A percentile compares a stretch with the other conserved stretches of the same genome.
Evolutionary conservation across 2,329 filamentous ascomycete species (phyloP).

Genomic region (Pyricularia pennisetigena): DNA sequence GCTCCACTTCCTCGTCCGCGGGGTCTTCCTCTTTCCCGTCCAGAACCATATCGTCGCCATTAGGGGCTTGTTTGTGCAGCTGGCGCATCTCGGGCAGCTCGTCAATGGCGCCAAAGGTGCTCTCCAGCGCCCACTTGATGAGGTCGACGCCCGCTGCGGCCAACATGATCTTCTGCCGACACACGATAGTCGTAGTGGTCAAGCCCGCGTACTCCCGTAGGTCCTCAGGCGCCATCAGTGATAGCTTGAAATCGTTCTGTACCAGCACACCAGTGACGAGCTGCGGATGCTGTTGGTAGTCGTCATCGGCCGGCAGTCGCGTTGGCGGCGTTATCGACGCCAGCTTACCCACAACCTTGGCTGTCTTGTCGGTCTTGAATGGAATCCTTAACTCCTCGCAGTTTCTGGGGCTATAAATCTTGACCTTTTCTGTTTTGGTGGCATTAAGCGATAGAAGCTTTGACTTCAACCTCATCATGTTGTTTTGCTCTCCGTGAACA

Average conservation of each 20-base stretch:
- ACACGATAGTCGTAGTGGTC: slow-evolving; percentile 87
- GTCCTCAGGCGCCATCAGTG: slow-evolving; percentile 93
- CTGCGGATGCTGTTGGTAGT: slow-evolving; percentile 14
- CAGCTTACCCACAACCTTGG: slow-evolving; percentile 90
- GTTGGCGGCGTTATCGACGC: slow-evolving; percentile 67
- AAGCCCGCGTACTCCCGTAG: slow-evolving; percentile 93
- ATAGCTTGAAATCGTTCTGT: slow-evolving; percentile 96
- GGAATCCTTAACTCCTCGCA: slow-evolving; percentile 92
- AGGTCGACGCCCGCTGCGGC: slow-evolving; percentile 83
- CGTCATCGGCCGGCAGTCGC: slow-evolving; percentile 13
- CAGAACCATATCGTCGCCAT: slow-evolving; percentile 15
- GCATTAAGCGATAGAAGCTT: slow-evolving; percentile 89
- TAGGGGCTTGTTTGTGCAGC: slow-evolving; percentile 23
- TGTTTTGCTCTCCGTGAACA: slow-evolving; percentile 93
- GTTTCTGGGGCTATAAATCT: slow-evolving; percentile 89
- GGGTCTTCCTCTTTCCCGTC: slow-evolving; percentile 12
- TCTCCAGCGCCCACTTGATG: slow-evolving; percentile 87
- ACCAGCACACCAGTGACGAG: slow-evolving; percentile 86
- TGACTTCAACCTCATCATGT: slow-evolving; percentile 95
- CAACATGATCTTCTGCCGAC: slow-evolving; percentile 81
- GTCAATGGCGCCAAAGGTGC: slow-evolving; percentile 84
- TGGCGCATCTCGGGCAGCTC: slow-evolving; percentile 47
- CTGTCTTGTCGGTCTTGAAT: slow-evolving; percentile 90
- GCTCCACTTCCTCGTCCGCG: slow-evolving; percentile 54
- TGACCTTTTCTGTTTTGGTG: slow-evolving; percentile 69